A percentile compares a stretch with the other conserved stretches of the same genome.
phyloP scores from a whole-genome alignment of 2,329 filamentous ascomycete genomes.

The Trichoderma sp. region DNA sequence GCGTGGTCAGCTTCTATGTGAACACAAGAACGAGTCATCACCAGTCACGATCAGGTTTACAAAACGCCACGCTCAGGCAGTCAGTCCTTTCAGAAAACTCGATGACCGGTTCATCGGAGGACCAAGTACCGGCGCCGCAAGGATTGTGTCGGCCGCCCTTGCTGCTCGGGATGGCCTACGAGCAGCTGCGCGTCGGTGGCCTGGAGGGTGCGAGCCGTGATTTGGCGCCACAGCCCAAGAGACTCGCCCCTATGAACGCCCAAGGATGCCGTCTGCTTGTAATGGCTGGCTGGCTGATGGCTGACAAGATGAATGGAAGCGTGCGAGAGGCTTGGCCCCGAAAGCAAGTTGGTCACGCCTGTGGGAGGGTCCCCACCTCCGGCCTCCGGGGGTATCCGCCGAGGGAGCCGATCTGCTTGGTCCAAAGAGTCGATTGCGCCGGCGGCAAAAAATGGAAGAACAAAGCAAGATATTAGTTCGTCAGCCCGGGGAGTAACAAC shows the following conservation, averaged over 20 bases:
- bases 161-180: background rate
- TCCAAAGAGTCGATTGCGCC: background rate
- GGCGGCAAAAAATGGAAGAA: background rate
- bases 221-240: background rate
- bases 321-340: background rate
- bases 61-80: constrained; percentile 4
- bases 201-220: background rate
- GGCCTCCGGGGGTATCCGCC: constrained; percentile 3
- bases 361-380: background rate
- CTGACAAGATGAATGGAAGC: background rate
- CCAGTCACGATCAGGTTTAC: background rate
- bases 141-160: background rate
- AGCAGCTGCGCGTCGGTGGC: background rate
- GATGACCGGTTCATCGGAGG: background rate
- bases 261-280: background rate
- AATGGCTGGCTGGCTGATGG: background rate
- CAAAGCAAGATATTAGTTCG: background rate
- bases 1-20: background rate
- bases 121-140: background rate
- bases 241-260: background rate
- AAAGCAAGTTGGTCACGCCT: constrained; percentile 1
- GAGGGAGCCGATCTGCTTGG: constrained; percentile 15
- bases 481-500: background rate
- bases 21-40: background rate
- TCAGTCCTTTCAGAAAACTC: background rate